Percentiles rank a stretch among this genome's conserved stretches.
phyloP scores from a whole-genome alignment of 805 yeast species.

The Candida sithepensis region DNA sequence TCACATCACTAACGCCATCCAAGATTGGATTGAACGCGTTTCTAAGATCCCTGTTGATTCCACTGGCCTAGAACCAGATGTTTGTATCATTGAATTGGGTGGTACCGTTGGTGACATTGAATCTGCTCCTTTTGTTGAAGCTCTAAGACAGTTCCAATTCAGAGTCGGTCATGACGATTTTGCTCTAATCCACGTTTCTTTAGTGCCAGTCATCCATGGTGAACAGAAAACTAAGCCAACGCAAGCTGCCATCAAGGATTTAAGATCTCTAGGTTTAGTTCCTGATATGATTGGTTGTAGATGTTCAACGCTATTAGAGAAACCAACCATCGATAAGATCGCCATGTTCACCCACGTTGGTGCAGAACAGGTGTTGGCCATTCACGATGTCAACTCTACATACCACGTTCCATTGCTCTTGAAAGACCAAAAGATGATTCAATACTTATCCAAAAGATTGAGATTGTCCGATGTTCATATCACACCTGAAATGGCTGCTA shows the following conservation, averaged over 20 bases:
- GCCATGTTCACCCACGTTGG: constrained; percentile 99
- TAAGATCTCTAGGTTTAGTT: constrained; percentile 88
- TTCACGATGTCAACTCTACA: constrained; percentile 94
- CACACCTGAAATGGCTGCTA: constrained; percentile 46
- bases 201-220: constrained; percentile 97
- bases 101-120: constrained; percentile 99
- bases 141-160: constrained; percentile 97
- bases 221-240: constrained; percentile 99
- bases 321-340: constrained; percentile 87
- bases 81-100: constrained; percentile 95
- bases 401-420: constrained; percentile 94
- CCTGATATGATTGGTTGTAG: constrained; percentile 99
- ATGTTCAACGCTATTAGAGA: constrained; percentile 79
- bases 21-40: constrained; percentile 97
- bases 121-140: constrained; percentile 98
- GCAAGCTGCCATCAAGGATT: constrained; percentile 96
- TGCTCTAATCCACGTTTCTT: constrained; percentile 92
- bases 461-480: constrained; percentile 47
- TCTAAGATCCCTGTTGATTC: constrained; percentile 88
- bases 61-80: constrained; percentile 85
- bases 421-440: constrained; percentile 80
- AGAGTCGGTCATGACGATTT: constrained; percentile 92
- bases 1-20: constrained; percentile 94
- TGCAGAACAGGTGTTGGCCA: constrained; percentile 95
- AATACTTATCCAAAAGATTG: constrained; percentile 67